Conservation (phyloP, 2,329 filamentous ascomycete species). For the Botrytis medusae region DNA sequence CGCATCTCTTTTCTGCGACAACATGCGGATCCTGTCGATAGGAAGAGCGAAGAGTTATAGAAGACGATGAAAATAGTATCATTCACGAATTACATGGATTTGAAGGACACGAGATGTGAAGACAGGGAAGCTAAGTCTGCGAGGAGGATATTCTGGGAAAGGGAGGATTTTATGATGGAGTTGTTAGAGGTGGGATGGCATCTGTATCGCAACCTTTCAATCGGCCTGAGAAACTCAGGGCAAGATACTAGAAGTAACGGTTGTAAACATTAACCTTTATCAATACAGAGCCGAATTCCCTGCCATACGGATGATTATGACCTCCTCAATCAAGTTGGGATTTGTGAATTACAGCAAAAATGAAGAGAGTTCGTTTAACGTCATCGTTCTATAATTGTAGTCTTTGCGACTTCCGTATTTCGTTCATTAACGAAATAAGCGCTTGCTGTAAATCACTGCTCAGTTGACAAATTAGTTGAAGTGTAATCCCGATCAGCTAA, state of each 20-base stretch:
- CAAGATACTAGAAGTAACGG: neutral
- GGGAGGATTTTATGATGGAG: neutral
- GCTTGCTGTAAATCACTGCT: neutral
- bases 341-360: neutral
- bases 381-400: neutral
- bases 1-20: neutral
- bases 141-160: neutral
- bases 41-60: neutral
- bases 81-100: neutral
- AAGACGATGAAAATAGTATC: neutral
- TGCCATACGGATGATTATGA: rapidly evolving
- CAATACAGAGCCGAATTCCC: neutral
- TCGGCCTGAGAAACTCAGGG: too few species aligned
- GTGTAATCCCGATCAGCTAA: neutral
- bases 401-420: neutral
- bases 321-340: neutral
- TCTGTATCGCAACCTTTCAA: neutral
- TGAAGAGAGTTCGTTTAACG: neutral
- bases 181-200: neutral
- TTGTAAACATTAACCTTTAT: neutral
- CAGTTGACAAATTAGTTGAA: neutral
- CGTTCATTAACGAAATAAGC: neutral
- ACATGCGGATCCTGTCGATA: neutral
- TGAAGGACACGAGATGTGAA: neutral
- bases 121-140: too few species aligned